Evolutionary conservation across 495 filamentous ascomycete species (phyloP), one percentile per base, ranked within the genome.

Genomic region (Penicillium bovifimosum): DNA sequence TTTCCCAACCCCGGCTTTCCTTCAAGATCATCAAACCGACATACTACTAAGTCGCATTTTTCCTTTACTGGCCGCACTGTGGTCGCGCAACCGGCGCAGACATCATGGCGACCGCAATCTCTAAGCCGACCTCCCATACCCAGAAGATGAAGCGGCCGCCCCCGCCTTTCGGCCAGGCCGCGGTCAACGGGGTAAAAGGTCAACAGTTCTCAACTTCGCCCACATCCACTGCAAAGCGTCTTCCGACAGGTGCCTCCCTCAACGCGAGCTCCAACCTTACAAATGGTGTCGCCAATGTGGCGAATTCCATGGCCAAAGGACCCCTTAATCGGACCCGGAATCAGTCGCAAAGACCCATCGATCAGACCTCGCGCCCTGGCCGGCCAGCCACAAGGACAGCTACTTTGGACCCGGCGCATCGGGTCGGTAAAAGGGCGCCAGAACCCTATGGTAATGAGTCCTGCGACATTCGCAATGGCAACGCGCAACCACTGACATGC

Each of bases 101-200:
- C 64, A 66, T 36, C 39, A 80, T 79, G 77, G 76, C 77, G 26
- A 79, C 77, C 42, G 78, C 77, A 34, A 71, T 82, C 38, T 75
- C 78, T 42, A 80, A 78, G 55, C 78, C 78, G 11, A 70, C 76
- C 60, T 73, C 81, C 40, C 78, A 79, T 60, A 67, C 80, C 50
- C 77, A 77, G 59, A 89, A 90, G 67, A 81, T 86, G 59, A 89
- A 89, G 69, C 86, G 86, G 29, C 86, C 86, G 52, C 76, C 82
- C 53, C 84, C 84, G 48, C 84, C 85, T 43, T 80, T 83, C 38
- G 74, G 83, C 43, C 84, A 86, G 60, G 77, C 83, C 42, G 67
- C 71, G 52, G 60, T 72, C 60, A 89, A 87, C 70, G 84, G 83
- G 35, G 78, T 81, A 53, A 78, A 77, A 55, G 69, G 82, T 47